A percentile compares a stretch with the other conserved stretches of the same genome.
Evolutionary conservation across 2,329 filamentous ascomycete species (phyloP).

Genomic region (Colletotrichum graminicola): DNA sequence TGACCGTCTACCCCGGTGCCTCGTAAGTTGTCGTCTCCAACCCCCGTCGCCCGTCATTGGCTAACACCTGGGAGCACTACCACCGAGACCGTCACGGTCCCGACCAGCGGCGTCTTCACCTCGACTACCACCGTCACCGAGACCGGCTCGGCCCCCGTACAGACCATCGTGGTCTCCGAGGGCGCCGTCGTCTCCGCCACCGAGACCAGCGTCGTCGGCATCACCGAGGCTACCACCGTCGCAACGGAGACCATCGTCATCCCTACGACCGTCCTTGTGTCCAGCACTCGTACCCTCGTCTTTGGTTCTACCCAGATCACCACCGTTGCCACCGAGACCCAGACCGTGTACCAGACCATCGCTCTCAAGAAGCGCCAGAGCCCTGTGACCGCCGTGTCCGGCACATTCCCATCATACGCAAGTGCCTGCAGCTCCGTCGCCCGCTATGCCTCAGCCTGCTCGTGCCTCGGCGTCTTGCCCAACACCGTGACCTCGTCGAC

Average conservation of each 20-base stretch:
- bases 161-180: conserved; percentile 30
- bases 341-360: conserved; percentile 35
- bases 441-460: conserved; percentile 46
- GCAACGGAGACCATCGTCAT: conserved; percentile 33
- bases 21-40: conserved; percentile 14
- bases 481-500: conserved; percentile 42
- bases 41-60: no score
- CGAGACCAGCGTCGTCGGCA: conserved; percentile 17
- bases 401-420: conserved; percentile 44
- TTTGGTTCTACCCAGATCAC: conserved; percentile 37
- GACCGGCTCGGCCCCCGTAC: conserved; percentile 16
- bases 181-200: conserved; percentile 10
- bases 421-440: conserved; percentile 43
- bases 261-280: conserved; percentile 34
- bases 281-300: conserved; percentile 33
- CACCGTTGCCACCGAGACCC: conserved; percentile 38
- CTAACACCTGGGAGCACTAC: conserved; percentile 26
- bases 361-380: conserved; percentile 32
- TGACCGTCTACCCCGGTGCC: conserved; percentile 26
- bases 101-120: conserved; percentile 37
- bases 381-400: conserved; percentile 13
- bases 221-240: conserved; percentile 29
- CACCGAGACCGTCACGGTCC: conserved; percentile 31
- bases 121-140: conserved; percentile 21
- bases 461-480: conserved; percentile 44